A percentile compares a stretch with the other conserved stretches of the same genome.
phyloP scores from a whole-genome alignment of 768 basidiomycete species.

The Pisolithus albus region DNA sequence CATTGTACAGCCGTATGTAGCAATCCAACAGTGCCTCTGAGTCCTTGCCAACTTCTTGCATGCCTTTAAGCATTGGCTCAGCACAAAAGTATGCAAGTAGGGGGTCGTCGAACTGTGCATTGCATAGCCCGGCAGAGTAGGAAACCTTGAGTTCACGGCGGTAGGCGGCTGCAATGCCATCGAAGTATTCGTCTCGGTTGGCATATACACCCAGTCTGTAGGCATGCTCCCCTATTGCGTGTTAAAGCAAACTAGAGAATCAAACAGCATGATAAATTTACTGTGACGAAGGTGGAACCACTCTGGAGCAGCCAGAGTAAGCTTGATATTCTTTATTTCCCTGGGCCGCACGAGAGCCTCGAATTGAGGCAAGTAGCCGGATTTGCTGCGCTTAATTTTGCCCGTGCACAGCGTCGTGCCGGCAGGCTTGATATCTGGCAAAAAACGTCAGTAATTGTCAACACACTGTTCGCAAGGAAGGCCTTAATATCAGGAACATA shows the following conservation, averaged over 20 bases:
- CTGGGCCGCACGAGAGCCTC: conserved; percentile 51
- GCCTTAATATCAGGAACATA: conserved; percentile 21
- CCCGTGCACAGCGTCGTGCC: conserved; percentile 33
- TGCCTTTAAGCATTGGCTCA: conserved; percentile 45
- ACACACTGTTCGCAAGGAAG: conserved; percentile 15
- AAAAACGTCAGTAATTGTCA: background rate
- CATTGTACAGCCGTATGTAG: conserved; percentile 39
- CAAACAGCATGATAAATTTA: conserved; percentile 10
- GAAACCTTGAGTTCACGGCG: conserved; percentile 38
- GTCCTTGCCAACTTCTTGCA: conserved; percentile 56
- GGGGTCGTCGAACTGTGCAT: conserved; percentile 45
- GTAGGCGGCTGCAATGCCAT: conserved; percentile 44
- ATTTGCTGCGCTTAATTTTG: conserved; percentile 54
- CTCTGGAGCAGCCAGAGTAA: too few species aligned
- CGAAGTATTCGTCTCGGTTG: conserved; percentile 37
- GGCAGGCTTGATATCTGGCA: conserved; percentile 16
- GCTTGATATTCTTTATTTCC: conserved; percentile 59
- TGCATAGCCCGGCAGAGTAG: conserved; percentile 37
- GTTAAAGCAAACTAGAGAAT: background rate
- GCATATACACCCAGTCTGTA: conserved; percentile 15
- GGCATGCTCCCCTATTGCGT: conserved; percentile 16
- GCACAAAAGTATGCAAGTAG: too few species aligned
- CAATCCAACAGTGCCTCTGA: conserved; percentile 60
- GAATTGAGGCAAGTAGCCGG: conserved; percentile 60
- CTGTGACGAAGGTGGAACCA: conserved; percentile 70